phyloP scores from a whole-genome alignment of 106 monocot genomes.

The Alisma plantagoaquatica region DNA sequence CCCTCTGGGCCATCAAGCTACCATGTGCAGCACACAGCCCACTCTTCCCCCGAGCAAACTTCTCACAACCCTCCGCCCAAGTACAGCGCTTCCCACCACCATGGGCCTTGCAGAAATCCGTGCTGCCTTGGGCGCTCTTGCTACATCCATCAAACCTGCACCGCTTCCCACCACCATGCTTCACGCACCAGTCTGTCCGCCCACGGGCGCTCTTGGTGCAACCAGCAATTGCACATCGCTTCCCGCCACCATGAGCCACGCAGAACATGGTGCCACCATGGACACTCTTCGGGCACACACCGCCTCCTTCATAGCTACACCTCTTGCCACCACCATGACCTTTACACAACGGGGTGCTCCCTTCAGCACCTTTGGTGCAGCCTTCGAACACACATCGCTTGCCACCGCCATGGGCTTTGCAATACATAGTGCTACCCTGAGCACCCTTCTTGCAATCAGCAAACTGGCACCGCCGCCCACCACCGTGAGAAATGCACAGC shows the following conservation, averaged over 20 bases:
- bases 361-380: constrained; percentile 88
- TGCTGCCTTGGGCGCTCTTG: constrained; percentile 97
- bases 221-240: constrained; percentile 46
- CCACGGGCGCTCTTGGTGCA: constrained; percentile 92
- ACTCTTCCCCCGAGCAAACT: constrained; percentile 89
- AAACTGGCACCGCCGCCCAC: constrained; percentile 73
- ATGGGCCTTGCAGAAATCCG: constrained; percentile 96
- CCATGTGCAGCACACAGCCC: constrained; percentile 80
- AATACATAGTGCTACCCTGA: constrained; percentile 84
- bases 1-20: constrained; percentile 14
- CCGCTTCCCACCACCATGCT: constrained; percentile 91
- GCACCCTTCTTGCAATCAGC: constrained; percentile 64
- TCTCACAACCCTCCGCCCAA: constrained; percentile 61
- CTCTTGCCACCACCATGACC: constrained; percentile 91
- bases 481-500: constrained; percentile 93
- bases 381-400: constrained; percentile 86
- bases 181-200: constrained; percentile 81
- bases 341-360: constrained; percentile 80
- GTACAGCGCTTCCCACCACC: constrained; percentile 84
- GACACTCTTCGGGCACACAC: constrained; percentile 87
- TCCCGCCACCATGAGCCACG: constrained; percentile 95
- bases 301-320: constrained; percentile 66
- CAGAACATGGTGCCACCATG: constrained; percentile 93
- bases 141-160: constrained; percentile 57
- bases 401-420: constrained; percentile 95